Percentiles rank a stretch among this genome's conserved stretches.
phyloP scores from a whole-genome alignment of 148 eudicot species.

The Rheum nobile region DNA sequence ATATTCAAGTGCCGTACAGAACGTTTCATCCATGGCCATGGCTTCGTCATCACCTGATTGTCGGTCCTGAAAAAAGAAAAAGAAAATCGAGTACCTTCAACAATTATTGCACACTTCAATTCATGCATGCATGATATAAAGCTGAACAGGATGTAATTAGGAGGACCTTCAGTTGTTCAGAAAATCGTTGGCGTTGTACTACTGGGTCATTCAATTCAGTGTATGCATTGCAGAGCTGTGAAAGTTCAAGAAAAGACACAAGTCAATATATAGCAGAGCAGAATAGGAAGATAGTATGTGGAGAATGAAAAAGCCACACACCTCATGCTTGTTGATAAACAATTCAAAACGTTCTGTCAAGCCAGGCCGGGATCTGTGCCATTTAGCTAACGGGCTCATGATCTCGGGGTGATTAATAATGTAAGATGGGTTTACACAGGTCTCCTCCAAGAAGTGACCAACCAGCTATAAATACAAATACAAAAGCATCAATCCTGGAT shows the following conservation, averaged over 20 bases:
- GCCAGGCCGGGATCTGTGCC: constrained; percentile 92
- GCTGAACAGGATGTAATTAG: neutral
- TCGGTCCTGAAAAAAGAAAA: constrained; percentile 57
- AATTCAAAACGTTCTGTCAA: constrained; percentile 86
- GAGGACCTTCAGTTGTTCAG: constrained; percentile 94
- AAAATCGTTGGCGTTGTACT: constrained; percentile 87
- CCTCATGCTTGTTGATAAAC: constrained; percentile 91
- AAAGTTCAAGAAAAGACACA: neutral
- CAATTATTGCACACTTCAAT: neutral
- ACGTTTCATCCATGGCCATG: constrained; percentile 92
- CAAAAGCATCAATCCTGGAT: neutral
- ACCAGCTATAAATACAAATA: constrained; percentile 51
- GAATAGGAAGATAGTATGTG: neutral
- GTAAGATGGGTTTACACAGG: constrained; percentile 77
- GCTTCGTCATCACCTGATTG: constrained; percentile 98
- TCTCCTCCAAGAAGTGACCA: constrained; percentile 90
- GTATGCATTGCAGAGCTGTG: constrained; percentile 88
- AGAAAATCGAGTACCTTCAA: neutral
- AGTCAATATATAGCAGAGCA: neutral
- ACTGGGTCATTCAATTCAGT: constrained; percentile 92
- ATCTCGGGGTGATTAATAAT: constrained; percentile 92
- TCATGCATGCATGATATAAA: neutral
- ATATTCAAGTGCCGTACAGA: constrained; percentile 80
- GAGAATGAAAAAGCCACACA: constrained; percentile 16
- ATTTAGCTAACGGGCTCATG: constrained; percentile 97